phyloP scores from a whole-genome alignment of 148 eudicot species.

The Simmondsia chinensis region DNA sequence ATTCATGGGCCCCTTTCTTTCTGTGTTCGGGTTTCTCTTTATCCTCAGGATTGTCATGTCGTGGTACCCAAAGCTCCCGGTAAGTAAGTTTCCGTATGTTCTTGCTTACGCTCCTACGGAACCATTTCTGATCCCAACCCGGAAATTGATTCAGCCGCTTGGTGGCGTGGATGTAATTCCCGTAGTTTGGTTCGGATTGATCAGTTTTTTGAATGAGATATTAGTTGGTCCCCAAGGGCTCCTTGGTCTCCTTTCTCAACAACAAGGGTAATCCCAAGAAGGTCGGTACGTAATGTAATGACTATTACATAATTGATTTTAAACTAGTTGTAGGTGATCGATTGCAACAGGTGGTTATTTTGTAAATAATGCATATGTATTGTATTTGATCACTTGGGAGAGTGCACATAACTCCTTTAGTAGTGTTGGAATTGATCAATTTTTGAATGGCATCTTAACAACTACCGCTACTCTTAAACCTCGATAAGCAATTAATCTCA shows the following conservation, averaged over 20 bases:
- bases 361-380: too few species aligned
- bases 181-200: constrained; percentile 91
- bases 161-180: constrained; percentile 97
- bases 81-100: constrained; percentile 72
- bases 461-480: too few species aligned
- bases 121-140: constrained; percentile 63
- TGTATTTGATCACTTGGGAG: too few species aligned
- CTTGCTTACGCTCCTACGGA: constrained; percentile 92
- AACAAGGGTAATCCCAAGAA: too few species aligned
- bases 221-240: constrained; percentile 93
- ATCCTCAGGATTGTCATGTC: constrained; percentile 89
- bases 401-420: too few species aligned
- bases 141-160: constrained; percentile 81
- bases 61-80: constrained; percentile 98
- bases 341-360: too few species aligned
- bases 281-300: too few species aligned
- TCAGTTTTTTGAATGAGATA: constrained; percentile 86
- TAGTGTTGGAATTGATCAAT: too few species aligned
- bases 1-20: constrained; percentile 72
- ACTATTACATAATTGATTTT: too few species aligned
- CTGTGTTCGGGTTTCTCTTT: constrained; percentile 75
- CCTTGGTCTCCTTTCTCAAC: constrained; percentile 86
- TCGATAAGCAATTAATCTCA: too few species aligned
- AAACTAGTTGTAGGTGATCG: too few species aligned
- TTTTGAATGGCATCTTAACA: too few species aligned